Base-by-base conservation (phyloP, 129 eudicot genomes). In the Escallonia herrerae region DNA sequence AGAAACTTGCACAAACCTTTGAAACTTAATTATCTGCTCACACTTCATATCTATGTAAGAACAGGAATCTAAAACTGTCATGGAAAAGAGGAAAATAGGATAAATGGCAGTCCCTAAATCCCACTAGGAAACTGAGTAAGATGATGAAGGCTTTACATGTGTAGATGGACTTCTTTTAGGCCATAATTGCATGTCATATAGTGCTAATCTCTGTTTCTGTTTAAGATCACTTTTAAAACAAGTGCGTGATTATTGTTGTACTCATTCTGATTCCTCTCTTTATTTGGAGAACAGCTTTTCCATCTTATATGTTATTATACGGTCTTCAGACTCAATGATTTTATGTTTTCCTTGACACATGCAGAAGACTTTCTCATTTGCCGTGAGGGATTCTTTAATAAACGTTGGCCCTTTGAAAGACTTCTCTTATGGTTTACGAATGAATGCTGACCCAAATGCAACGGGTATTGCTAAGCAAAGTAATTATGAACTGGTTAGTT, bases 361-460 rank as follows among this genome's bases (percentile, higher is more conserved):
- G 84, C 90, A 94, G 99, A 94, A 94, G 75, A 67, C 87, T 10
- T 94, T 94, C 80, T 84, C 95, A 39, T 94, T 89, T 82, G 81
- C 95, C 12, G 99, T 94, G 67, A 77, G 99, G 81, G 99, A 94
- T 84, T 89, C 99, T 2, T 76, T 94, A 68, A 76, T 84, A 43
- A 94, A 94, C 75, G 87, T 94, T 76, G 99, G 99, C 56, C 99
- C 97, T 37, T 74, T 94, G 76, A 94, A 86, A 71, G 99, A 94
- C 77, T 94, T 94, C 63, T 80, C 95, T 14, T 80, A 89, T 40
- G 97, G 99, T 77, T 80, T 84, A 67, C 85, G 99, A 60, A 83
- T 79, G 74, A 88, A 88, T 79, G 96, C 95, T 42, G 95, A 93
- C 71, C 84, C 82, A 43, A 81, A 73, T 80, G 95, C 95, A 65